Evolutionary conservation across 1,284 basidiomycete genomes (phyloP).

Genomic region (Ceratobasidium sp.): DNA sequence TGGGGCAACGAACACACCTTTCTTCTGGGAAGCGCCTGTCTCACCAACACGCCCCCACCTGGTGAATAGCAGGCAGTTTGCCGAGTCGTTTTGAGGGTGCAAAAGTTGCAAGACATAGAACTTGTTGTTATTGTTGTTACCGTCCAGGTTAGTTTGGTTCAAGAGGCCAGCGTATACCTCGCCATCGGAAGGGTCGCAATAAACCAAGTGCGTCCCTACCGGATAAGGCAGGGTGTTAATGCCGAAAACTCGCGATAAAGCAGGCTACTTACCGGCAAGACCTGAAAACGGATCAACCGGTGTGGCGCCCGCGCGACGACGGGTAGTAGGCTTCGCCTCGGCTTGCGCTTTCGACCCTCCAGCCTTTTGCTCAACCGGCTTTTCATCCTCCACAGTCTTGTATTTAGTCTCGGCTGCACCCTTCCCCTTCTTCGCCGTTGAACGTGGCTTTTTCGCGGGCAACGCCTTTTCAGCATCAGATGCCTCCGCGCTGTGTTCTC

Average conservation of each 20-base stretch:
- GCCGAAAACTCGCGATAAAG: conserved; percentile 8
- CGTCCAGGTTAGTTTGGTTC: conserved; percentile 69
- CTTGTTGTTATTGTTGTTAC: conserved; percentile 44
- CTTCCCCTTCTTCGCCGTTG: conserved; percentile 49
- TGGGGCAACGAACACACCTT: conserved; percentile 56
- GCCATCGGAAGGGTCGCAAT: conserved; percentile 57
- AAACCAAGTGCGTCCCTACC: conserved; percentile 68
- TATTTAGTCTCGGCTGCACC: conserved; percentile 28
- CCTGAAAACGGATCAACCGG: conserved; percentile 67
- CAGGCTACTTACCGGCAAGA: conserved; percentile 61
- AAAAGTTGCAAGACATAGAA: conserved; percentile 74
- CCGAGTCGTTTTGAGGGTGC: conserved; percentile 61
- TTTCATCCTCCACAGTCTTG: conserved; percentile 47
- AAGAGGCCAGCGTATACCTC: conserved; percentile 73
- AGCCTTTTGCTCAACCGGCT: conserved; percentile 50
- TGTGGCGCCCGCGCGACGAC: conserved; percentile 69
- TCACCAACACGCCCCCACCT: conserved; percentile 73
- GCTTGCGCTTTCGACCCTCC: conserved; percentile 47
- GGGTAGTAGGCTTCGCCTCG: conserved; percentile 56
- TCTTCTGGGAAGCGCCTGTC: conserved; percentile 62
- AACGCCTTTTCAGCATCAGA: conserved; percentile 13
- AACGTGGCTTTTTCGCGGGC: conserved; percentile 40
- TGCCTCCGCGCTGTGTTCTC: conserved; percentile 18
- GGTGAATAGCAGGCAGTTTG: conserved; percentile 61
- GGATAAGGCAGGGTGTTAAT: conserved; percentile 24